Evolutionary conservation across 805 yeast genomes (phyloP).

Genomic region (Yamadazyma ubonensis): DNA sequence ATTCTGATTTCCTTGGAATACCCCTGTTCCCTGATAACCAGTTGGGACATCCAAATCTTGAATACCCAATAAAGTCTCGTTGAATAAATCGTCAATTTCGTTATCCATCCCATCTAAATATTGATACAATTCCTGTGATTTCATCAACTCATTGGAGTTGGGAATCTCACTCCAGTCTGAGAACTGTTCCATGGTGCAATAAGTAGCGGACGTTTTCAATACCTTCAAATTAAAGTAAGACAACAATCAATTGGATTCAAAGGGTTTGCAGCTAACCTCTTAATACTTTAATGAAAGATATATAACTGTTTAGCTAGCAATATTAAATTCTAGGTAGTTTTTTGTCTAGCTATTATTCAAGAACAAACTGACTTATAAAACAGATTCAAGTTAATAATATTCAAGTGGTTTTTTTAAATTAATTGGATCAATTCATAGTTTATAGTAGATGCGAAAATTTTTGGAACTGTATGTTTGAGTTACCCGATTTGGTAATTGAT

Average conservation of each 20-base stretch:
- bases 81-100: constrained; percentile 55
- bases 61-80: constrained; percentile 52
- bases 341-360: no score
- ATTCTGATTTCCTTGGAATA: constrained; percentile 21
- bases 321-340: not conserved
- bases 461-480: constrained; percentile 7
- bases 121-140: constrained; percentile 54
- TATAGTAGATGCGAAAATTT: constrained; percentile 14
- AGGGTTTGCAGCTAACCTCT: not conserved
- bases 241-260: not conserved
- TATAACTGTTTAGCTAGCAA: not conserved
- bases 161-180: constrained; percentile 32
- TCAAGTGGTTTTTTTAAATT: constrained; percentile 2
- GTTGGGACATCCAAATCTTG: constrained; percentile 67
- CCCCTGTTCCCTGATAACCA: no score
- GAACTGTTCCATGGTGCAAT: constrained; percentile 23
- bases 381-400: not conserved
- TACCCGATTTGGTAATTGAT: constrained; percentile 24
- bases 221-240: not conserved
- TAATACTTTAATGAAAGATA: not conserved
- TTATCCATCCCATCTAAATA: constrained; percentile 35
- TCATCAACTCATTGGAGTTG: constrained; percentile 44
- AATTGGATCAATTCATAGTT: constrained; percentile 12
- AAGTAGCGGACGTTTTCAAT: not conserved
- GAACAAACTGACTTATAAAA: no score